Evolutionary conservation across 2,329 filamentous ascomycete genomes (phyloP).

Genomic region (Colletotrichum paranaense): DNA sequence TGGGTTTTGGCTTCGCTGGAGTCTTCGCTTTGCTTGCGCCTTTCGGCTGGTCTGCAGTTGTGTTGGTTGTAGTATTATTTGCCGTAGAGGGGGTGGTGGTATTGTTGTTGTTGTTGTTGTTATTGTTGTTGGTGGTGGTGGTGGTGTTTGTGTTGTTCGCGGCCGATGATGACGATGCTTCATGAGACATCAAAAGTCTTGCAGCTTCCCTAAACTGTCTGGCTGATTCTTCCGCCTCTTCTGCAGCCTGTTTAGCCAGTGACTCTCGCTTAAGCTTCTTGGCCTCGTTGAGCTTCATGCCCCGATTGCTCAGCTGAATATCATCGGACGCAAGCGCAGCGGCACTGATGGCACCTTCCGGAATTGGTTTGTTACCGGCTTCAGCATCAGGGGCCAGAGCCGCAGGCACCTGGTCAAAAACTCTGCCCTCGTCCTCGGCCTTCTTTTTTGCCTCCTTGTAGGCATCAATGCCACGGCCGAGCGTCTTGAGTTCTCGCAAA

Average conservation of each 20-base stretch:
- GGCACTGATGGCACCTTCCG: constrained; percentile 69
- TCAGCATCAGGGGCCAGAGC: constrained; percentile 58
- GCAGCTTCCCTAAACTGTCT: constrained; percentile 63
- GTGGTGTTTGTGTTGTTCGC: constrained; percentile 36
- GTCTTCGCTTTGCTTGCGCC: constrained; percentile 44
- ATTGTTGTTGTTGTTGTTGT: neutral
- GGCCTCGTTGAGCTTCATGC: constrained; percentile 82
- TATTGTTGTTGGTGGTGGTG: neutral
- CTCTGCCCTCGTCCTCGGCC: constrained; percentile 73
- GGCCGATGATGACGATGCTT: constrained; percentile 37
- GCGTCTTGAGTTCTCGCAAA: constrained; percentile 77
- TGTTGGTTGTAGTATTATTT: neutral
- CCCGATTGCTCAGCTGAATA: constrained; percentile 74
- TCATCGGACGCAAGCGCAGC: constrained; percentile 70
- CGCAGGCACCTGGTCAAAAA: constrained; percentile 63
- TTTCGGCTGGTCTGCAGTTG: constrained; percentile 44
- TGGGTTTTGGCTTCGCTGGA: constrained; percentile 40
- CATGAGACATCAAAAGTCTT: constrained; percentile 54
- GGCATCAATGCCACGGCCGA: constrained; percentile 74
- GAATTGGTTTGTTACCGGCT: constrained; percentile 63
- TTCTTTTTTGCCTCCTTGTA: constrained; percentile 71
- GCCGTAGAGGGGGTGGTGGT: neutral
- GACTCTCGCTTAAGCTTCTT: constrained; percentile 79
- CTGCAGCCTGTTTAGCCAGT: constrained; percentile 69
- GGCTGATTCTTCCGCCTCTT: constrained; percentile 70